Percentiles rank a stretch among this genome's conserved stretches.
Conservation (phyloP, 495 filamentous ascomycete species). For the Tetracladium marchalianum region DNA sequence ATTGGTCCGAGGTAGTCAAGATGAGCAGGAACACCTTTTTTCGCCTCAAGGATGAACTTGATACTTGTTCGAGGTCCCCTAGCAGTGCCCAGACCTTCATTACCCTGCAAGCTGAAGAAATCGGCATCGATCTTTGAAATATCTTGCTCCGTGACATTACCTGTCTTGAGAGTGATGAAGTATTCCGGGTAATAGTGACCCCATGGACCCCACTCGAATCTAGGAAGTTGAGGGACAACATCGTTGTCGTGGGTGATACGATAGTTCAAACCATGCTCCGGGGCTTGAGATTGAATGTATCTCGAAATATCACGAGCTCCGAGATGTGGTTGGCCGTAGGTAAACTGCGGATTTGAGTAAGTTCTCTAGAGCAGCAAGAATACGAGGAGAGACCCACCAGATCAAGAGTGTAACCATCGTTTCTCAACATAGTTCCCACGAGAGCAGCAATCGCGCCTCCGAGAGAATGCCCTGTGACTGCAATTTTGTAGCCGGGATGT, state of each 20-base stretch:
- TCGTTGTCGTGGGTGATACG: conserved; percentile 53
- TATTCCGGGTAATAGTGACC: conserved; percentile 52
- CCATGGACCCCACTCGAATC: conserved; percentile 31
- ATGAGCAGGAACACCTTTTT: conserved; percentile 1
- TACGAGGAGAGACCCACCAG: conserved; percentile 1
- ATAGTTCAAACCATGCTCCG: conserved; percentile 36
- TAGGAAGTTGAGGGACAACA: conserved; percentile 49
- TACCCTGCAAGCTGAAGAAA: background rate
- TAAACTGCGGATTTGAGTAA: conserved; percentile 28
- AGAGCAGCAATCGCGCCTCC: conserved; percentile 52
- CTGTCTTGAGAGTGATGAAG: conserved; percentile 21
- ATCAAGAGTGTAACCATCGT: conserved; percentile 24
- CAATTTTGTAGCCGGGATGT: conserved; percentile 38
- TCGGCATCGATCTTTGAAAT: conserved; percentile 1
- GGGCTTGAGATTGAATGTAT: conserved; percentile 39
- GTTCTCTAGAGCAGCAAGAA: background rate
- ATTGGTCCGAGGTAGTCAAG: conserved; percentile 3
- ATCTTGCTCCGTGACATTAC: background rate
- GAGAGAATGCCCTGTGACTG: conserved; percentile 51
- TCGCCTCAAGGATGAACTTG: background rate
- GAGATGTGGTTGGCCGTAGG: conserved; percentile 36
- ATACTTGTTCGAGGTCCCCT: background rate
- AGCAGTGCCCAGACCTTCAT: background rate
- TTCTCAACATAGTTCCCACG: conserved; percentile 43
- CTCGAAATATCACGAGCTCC: conserved; percentile 28